Base-by-base conservation (phyloP, 2,329 filamentous ascomycete species). In the Ophiocordyceps polyrhachis-furcata region DNA sequence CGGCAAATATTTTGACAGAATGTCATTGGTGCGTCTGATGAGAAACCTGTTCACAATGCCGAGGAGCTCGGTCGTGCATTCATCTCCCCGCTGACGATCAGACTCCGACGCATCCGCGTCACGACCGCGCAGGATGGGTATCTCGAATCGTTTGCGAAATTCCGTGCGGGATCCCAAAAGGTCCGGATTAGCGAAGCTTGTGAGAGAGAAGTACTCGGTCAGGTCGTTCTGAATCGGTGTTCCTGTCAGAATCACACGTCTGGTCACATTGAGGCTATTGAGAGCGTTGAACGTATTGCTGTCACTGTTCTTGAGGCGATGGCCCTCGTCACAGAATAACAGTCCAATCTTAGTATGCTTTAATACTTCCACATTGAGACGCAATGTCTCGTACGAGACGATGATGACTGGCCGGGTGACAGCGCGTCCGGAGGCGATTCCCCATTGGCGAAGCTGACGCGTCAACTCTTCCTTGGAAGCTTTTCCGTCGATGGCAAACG, bases 211-310 rank as follows among this genome's bases (percentile, higher is more conserved):
- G 61, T 98, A 98, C 58, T 98, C 91, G 0, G 89, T 93, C n/a
- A 98, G 65, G 58, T 98, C 91, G 55, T 98, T 98, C 56, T 98
- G 91, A 47, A 98, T 98, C 0, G 91, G 91, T 1, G 91, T 98
- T 48, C 91, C 91, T 0, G 91, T 96, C 15, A 98, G 69, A 52
- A 98, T 98, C 41, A 98, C 89, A 23, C 91, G 79, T 47, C 88
- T 77, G 40, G 82, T 82, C 25, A 98, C 91, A 55, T 95, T 93
- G 15, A 98, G 69, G 48, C 76, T 82, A 55, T 93, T 95, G 43
- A 98, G 68, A 0, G 91, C 88, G 23, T 75, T 88, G 58, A 95
- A 98, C 0, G 91, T 96, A 61, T 93, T 85, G 55, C 84, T 94
- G 58, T 98, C 91, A 47, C 85, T 87, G 54, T 98, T 98, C 62